Percentiles rank a stretch among this genome's conserved stretches.
Evolutionary conservation across 768 basidiomycete genomes (phyloP).

Genomic region (Guyanaporus albipodus): DNA sequence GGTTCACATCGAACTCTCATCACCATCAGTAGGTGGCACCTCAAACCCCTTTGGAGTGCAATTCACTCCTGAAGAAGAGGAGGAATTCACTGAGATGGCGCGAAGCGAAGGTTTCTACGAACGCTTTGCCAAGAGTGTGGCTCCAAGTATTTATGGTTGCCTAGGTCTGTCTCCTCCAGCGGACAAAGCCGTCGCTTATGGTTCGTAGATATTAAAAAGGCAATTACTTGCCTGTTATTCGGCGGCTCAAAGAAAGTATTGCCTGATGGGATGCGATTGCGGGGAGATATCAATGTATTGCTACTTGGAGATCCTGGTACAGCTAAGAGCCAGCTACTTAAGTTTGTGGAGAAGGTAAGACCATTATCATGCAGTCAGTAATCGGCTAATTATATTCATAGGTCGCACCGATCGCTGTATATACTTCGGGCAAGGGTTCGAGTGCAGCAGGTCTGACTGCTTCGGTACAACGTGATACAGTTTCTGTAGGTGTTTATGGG

Average conservation of each 20-base stretch:
- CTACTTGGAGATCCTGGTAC: conserved; percentile 97
- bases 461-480: conserved; percentile 89
- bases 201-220: conserved; percentile 91
- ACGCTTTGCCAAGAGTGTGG: conserved; percentile 89
- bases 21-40: conserved; percentile 65
- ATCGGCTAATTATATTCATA: conserved; percentile 26
- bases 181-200: conserved; percentile 6
- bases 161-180: conserved; percentile 50
- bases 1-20: conserved; percentile 87
- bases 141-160: conserved; percentile 95
- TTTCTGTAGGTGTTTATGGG: conserved; percentile 57
- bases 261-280: conserved; percentile 93
- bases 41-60: conserved; percentile 84
- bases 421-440: conserved; percentile 97
- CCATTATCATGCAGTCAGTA: neutral
- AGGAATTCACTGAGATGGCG: conserved; percentile 91
- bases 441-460: conserved; percentile 99
- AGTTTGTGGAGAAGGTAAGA: conserved; percentile 92
- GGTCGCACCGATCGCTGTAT: conserved; percentile 97
- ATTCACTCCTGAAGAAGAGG: conserved; percentile 95
- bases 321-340: conserved; percentile 95
- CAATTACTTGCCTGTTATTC: conserved; percentile 92
- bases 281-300: conserved; percentile 97
- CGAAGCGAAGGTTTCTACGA: conserved; percentile 89
- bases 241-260: conserved; percentile 97